Evolutionary conservation across 208 protist species (phyloP).

Genomic region (Leishmania tarentolae): DNA sequence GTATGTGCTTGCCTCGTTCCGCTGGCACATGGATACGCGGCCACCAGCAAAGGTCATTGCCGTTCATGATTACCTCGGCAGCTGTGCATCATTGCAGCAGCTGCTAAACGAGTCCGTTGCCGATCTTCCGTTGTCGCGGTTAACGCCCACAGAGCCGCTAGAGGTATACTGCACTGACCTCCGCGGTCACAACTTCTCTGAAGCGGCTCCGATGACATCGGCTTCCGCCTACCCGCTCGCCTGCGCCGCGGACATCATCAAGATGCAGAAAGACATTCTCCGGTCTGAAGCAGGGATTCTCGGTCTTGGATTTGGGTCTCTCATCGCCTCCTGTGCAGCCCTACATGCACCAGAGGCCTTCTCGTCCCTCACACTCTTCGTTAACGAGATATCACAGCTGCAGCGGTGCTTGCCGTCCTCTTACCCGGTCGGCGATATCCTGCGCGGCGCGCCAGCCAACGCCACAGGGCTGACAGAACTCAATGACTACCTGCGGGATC

Average conservation of each 20-base stretch:
- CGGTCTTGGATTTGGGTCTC: constrained; percentile 77
- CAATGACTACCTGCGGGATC: constrained; percentile 42
- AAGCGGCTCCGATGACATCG: constrained; percentile 18
- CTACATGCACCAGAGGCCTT: constrained; percentile 62
- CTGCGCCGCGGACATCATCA: constrained; percentile 63
- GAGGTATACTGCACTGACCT: constrained; percentile 84
- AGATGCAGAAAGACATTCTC: constrained; percentile 56
- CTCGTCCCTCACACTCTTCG: constrained; percentile 63
- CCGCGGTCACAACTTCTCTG: constrained; percentile 74
- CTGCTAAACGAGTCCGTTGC: constrained; percentile 49
- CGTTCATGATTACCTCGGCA: constrained; percentile 79
- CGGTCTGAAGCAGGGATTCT: constrained; percentile 42
- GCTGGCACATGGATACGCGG: constrained; percentile 83
- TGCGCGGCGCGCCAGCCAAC: constrained; percentile 31
- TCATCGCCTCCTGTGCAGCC: constrained; percentile 63
- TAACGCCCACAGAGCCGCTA: constrained; percentile 59
- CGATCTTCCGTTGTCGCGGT: constrained; percentile 41
- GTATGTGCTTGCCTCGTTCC: constrained; percentile 68
- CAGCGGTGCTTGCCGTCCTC: constrained; percentile 37
- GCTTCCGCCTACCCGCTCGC: constrained; percentile 36
- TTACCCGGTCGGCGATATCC: constrained; percentile 32
- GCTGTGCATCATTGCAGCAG: constrained; percentile 60
- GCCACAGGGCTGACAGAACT: constrained; percentile 35
- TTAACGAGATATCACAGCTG: constrained; percentile 51
- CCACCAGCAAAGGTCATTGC: constrained; percentile 64